Base-by-base conservation (phyloP, 148 eudicot genomes). In the Vaccinium macrocarpon region DNA sequence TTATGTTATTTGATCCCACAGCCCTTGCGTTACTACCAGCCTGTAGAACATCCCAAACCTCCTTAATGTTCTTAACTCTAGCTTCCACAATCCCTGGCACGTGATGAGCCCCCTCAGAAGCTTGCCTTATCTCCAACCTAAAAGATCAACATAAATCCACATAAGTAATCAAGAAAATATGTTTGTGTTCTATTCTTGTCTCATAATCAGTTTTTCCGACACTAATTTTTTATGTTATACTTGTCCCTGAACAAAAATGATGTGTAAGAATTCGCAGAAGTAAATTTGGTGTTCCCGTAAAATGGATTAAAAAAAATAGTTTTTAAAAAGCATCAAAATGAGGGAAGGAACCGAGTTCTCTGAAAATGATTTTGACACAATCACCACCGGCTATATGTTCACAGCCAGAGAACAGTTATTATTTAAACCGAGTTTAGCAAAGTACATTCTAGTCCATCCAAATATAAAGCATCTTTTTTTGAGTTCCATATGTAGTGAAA, bases 61-160 rank as follows among this genome's bases (percentile, higher is more conserved):
- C 92, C 56, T 86, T 85, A 70, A 89, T 89, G 80, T 86, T 90
- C 81, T 89, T 86, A 71, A 96, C 98, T 85, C 89, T 90, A 25
- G 97, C 95, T 91, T 96, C 97, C 48, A 94, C 92, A 82, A 93
- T 85, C 61, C 99, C 98, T 1, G 98, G 98, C 57, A 94, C 95
- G 81, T 91, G 93, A 84, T 92, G 97, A 74, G 79, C 86, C 59
- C 98, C 98, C 86, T 96, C 99, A 72, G 98, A 85, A 2, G 91
- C 90, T 89, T 96, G 99, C 86, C 92, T 96, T 89, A 96, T 90
- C 87, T 95, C 97, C 87, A 95, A 88, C 88, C 99, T 96, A 84
- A n/a, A 38, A 76, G 32, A 55, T 15, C 6, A 29, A 27, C 55
- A 66, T 18, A 76, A 61, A 27, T 32, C 18, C 56, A 15, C n/a